Percentiles rank a stretch among this genome's conserved stretches.
phyloP scores from a whole-genome alignment of 1,284 basidiomycete genomes.

The Sporisorium scitamineum region DNA sequence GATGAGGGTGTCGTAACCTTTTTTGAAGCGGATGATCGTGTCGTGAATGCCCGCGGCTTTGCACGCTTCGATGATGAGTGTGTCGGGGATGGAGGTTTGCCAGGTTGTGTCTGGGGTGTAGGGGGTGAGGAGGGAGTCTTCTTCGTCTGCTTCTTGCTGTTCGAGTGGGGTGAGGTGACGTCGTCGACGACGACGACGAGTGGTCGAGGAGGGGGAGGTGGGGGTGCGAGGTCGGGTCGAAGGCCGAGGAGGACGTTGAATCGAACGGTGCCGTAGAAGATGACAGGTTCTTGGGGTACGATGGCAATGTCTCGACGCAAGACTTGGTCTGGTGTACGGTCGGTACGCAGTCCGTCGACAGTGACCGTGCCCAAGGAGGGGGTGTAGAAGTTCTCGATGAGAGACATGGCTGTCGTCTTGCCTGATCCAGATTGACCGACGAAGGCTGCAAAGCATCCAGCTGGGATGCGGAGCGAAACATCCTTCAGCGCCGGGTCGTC shows the following conservation, averaged over 20 bases:
- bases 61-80: slow-evolving; percentile 17
- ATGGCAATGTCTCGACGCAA: slow-evolving; percentile 55
- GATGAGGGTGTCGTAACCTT: slow-evolving; percentile 80
- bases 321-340: slow-evolving; percentile 78
- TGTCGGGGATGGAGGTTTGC: slow-evolving; percentile 18
- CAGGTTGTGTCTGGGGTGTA: slow-evolving; percentile 27
- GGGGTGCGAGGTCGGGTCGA: slow-evolving; percentile 29
- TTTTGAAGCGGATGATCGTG: slow-evolving; percentile 90
- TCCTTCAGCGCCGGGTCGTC: slow-evolving; percentile 48
- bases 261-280: slow-evolving; percentile 74
- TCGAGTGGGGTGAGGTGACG: slow-evolving; percentile 7
- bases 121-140: slow-evolving; percentile 26
- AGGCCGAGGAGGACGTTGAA: slow-evolving; percentile 41
- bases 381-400: slow-evolving; percentile 73
- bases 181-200: slow-evolving; percentile 31
- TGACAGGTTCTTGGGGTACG: slow-evolving; percentile 60
- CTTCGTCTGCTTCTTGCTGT: slow-evolving; percentile 65
- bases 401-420: slow-evolving; percentile 66
- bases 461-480: slow-evolving; percentile 54
- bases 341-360: slow-evolving; percentile 85
- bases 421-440: slow-evolving; percentile 72
- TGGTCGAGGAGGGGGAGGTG: slow-evolving; percentile 3
- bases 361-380: slow-evolving; percentile 80
- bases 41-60: slow-evolving; percentile 71
- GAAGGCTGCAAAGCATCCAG: slow-evolving; percentile 60